A percentile compares a stretch with the other conserved stretches of the same genome.
phyloP scores from a whole-genome alignment of 176 grass and related monocot species.

The Carex littledalei region DNA sequence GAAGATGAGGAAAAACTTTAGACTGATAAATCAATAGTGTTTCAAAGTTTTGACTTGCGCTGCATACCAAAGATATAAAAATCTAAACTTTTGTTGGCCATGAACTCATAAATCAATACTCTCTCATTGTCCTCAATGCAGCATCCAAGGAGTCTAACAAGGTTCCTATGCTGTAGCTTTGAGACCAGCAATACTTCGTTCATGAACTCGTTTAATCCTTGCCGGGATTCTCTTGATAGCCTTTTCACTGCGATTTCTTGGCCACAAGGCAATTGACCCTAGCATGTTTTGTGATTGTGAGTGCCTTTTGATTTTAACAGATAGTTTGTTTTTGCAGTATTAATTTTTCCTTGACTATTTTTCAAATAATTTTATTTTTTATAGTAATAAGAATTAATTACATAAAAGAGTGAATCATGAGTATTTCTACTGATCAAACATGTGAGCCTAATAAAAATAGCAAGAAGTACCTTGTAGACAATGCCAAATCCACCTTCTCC shows the following conservation, averaged over 20 bases:
- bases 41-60: too few relatives aligned
- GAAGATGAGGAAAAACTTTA: neutral
- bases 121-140: slow-evolving; percentile 44
- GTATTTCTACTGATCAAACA: neutral
- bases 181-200: slow-evolving; percentile 51
- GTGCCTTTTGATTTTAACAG: neutral
- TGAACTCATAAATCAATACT: slow-evolving; percentile 48
- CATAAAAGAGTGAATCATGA: neutral
- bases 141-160: slow-evolving; percentile 42
- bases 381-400: neutral
- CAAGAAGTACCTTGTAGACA: slow-evolving; percentile 55
- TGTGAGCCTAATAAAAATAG: neutral
- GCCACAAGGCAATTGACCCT: slow-evolving; percentile 32
- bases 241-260: slow-evolving; percentile 56
- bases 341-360: neutral
- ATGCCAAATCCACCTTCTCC: slow-evolving; percentile 48
- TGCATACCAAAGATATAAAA: slow-evolving; percentile 40
- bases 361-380: neutral
- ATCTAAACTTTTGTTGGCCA: slow-evolving; percentile 57
- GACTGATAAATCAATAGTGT: neutral
- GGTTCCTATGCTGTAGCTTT: slow-evolving; percentile 55
- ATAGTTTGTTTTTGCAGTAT: neutral
- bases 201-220: slow-evolving; percentile 44
- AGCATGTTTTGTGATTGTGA: neutral
- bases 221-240: slow-evolving; percentile 25